A percentile compares a stretch with the other conserved stretches of the same genome.
These are phyloP conservation scores for Ophiocytium majus DNA, from an alignment of 352 stramenopile species.

Conservation along the genomic window DNA sequence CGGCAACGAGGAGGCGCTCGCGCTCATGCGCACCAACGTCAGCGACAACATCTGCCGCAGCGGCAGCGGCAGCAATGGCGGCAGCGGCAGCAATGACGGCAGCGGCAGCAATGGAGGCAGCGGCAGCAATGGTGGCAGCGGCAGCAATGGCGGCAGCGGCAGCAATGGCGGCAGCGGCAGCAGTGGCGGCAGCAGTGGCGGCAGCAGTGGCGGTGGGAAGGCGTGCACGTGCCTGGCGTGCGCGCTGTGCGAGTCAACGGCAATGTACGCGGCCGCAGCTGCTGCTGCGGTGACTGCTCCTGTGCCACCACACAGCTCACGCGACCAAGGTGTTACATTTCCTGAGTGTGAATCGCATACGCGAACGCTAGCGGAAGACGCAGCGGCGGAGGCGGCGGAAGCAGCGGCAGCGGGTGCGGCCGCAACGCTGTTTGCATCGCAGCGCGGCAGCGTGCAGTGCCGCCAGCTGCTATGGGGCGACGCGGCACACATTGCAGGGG, in stretches of 20 bases:
- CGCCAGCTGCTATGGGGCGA: not conserved
- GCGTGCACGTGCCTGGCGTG: no score
- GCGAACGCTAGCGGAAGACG: no score
- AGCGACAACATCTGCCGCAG: not conserved
- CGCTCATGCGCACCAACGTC: not conserved
- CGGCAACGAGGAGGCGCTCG: not conserved
- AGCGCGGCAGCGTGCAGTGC: not conserved
- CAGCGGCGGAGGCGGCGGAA: not conserved
- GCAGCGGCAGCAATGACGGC: not conserved
- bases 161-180: not conserved
- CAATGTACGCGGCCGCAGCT: not conserved
- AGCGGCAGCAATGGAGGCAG: no score
- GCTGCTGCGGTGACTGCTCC: not conserved
- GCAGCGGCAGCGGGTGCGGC: not conserved
- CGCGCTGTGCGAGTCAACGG: not conserved
- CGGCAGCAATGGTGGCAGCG: not conserved
- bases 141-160: not conserved
- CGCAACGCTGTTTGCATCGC: not conserved
- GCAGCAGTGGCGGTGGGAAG: not conserved
- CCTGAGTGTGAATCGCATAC: no score
- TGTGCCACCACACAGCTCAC: no score
- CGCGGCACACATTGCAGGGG: not conserved
- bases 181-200: not conserved
- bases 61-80: not conserved
- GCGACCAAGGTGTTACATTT: no score